Evolutionary conservation across 208 protist genomes (phyloP), one percentile per base, ranked within the genome.

Genomic region (Crithidia sp.): DNA sequence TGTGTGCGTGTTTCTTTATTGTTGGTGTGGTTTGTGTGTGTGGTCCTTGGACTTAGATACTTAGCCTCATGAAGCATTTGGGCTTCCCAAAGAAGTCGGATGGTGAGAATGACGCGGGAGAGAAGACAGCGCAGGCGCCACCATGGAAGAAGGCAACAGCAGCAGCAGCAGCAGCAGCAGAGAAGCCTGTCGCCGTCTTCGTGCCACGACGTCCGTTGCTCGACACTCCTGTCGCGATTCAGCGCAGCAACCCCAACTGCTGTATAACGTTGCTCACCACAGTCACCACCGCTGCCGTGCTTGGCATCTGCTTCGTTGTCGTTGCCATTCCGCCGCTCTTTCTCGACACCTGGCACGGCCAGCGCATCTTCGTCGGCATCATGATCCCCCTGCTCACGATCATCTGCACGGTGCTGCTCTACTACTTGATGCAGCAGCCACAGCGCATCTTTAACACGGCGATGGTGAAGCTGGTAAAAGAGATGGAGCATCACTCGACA

Each of bases 341-440:
- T 60, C 54, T 93, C 7, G 55, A 63, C 0, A 50, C n/a, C 8
- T 36, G 55, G 7, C 45, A 50, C 1, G 59, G 76, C 4, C 66
- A 76, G 10, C 69, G 69, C 28, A 64, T 86, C 10, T 93, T 88
- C 65, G 82, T 88, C 7, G 66, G 71, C 9, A 28, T 87, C 36
- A 87, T 93, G 77, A 67, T 90, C 8, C 79, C 79, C 10, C 65
- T 83, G 5, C 59, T 91, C 3, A 78, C 88, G 3, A 44, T 91
- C 10, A 19, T 86, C 19, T 73, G 71, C 41, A 81, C 72, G 10
- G 67, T 90, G 45, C 63, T 91, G 62, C 49, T 83, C 54, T 88
- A 83, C 54, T 89, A 84, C 45, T 47, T 70, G 9, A 64, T 86
- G 50, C 69, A 81, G 54, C 57, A 82, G 13, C 84, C 84, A 0